Evolutionary conservation across 2,329 filamentous ascomycete species (phyloP), one percentile per base, ranked within the genome.

Genomic region (Verticillium dahliae): DNA sequence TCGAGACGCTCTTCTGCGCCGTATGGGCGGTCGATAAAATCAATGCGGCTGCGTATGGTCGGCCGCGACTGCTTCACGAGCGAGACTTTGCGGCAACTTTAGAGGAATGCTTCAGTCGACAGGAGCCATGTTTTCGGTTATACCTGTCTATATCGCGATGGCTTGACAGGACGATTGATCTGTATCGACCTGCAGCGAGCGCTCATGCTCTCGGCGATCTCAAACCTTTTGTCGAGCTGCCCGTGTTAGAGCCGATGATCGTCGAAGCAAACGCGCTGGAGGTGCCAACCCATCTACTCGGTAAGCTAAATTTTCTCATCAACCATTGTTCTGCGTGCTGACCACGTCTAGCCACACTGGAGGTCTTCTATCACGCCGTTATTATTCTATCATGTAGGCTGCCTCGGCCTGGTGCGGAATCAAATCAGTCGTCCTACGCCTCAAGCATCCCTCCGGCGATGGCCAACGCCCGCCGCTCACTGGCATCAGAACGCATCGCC

Each of bases 321-420:
- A 27, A 55, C 9, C 14, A 3, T 33, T 9, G 14, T n/a, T 13
- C 6, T 55, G 13, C 69, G 74, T 56, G 75, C 45, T 52, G 10
- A 52, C 18, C 61, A n/a, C 31, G 3, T 6, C 5, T 41, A 85
- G 84, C 80, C 7, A 87, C 85, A 0, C 78, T 88, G 6, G 85
- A 88, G 65, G 80, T 83, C 1, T 80, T 89, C 15, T 89, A 89
- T 66, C 85, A 88, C 66, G 84, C 85, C 3, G 81, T 89, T 6
- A 82, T 84, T 39, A 86, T 88, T 9, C 73, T 88, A 1, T 87
- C 85, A 0, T 87, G 83, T 58, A 79, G 85, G n/a, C 77, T 82
- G 5, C 75, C 80, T 3, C 70, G 78, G 11, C 75, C 74, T 11
- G 72, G 78, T 54, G 74, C 74, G 22, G 62, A 71, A 37, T 71